Evolutionary conservation across 2,329 filamentous ascomycete genomes (phyloP).

Genomic region (Fusarium transvaalense): DNA sequence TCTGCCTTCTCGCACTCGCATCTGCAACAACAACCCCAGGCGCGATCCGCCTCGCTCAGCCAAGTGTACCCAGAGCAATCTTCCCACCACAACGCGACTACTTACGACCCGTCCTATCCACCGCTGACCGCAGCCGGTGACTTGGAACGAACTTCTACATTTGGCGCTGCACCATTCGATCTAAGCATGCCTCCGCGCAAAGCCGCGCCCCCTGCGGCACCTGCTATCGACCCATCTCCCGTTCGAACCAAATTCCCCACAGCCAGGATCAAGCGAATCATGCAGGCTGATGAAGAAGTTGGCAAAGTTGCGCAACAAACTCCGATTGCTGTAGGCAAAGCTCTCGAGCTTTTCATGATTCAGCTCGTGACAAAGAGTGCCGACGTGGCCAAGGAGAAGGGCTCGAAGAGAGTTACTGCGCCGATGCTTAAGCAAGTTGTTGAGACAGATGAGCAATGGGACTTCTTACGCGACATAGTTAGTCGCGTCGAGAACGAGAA

Average conservation of each 20-base stretch:
- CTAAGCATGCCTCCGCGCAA: conserved; percentile 54
- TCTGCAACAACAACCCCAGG: conserved; percentile 38
- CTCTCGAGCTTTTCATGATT: conserved; percentile 98
- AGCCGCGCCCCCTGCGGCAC: conserved; percentile 53
- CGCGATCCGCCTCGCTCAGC: conserved; percentile 26
- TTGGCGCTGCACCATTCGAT: conserved; percentile 24
- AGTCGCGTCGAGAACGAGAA: conserved; percentile 79
- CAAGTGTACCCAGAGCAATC: conserved; percentile 33
- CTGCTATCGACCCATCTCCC: conserved; percentile 71
- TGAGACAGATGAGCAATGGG: conserved; percentile 89
- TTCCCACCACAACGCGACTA: conserved; percentile 16
- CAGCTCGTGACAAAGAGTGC: conserved; percentile 90
- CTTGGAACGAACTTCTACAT: conserved; percentile 18
- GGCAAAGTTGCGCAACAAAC: conserved; percentile 99
- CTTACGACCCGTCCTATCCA: conserved; percentile 38
- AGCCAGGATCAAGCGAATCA: conserved; percentile 97
- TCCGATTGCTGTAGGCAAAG: conserved; percentile 94
- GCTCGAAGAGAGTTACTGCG: conserved; percentile 89
- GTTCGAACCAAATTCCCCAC: conserved; percentile 98
- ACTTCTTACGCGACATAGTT: conserved; percentile 93
- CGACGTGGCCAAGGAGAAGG: conserved; percentile 82
- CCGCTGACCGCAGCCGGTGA: conserved; percentile 17
- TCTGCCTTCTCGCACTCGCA: conserved; percentile 18
- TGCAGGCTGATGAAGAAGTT: conserved; percentile 99
- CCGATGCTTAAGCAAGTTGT: conserved; percentile 93